Evolutionary conservation across 2,329 filamentous ascomycete species (phyloP).

Genomic region (Xylaria sp.): DNA sequence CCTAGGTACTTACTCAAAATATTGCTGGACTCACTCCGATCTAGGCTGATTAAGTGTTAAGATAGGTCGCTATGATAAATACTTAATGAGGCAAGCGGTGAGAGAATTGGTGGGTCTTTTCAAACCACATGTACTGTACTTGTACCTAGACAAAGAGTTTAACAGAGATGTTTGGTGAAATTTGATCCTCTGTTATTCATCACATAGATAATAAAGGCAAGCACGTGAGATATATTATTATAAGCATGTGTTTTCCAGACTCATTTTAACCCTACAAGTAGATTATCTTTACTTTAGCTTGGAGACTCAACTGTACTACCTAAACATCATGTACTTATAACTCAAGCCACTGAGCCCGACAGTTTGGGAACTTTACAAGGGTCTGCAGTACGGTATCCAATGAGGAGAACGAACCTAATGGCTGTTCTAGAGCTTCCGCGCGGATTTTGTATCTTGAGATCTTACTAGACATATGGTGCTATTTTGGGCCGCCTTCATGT

Average conservation of each 20-base stretch:
- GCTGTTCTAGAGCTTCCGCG: not conserved
- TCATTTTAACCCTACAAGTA: not conserved
- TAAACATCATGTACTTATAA: too few species aligned
- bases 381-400: constrained; percentile 3
- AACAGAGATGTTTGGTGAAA: too few species aligned
- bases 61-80: not conserved
- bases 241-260: not conserved
- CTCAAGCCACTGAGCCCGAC: constrained; percentile 26
- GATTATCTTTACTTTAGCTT: too few species aligned
- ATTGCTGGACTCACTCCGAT: too few species aligned
- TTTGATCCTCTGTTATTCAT: not conserved
- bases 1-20: too few species aligned
- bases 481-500: too few species aligned
- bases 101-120: not conserved
- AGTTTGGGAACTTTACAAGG: constrained; percentile 25
- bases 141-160: too few species aligned
- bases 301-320: too few species aligned
- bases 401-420: not conserved
- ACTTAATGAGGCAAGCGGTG: constrained; percentile 17
- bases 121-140: not conserved
- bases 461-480: too few species aligned
- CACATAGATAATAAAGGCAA: not conserved
- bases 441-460: too few species aligned
- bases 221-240: not conserved
- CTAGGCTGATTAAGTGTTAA: not conserved